Conservation (phyloP, 768 basidiomycete genomes). For the Pleurotus tuoliensis region DNA sequence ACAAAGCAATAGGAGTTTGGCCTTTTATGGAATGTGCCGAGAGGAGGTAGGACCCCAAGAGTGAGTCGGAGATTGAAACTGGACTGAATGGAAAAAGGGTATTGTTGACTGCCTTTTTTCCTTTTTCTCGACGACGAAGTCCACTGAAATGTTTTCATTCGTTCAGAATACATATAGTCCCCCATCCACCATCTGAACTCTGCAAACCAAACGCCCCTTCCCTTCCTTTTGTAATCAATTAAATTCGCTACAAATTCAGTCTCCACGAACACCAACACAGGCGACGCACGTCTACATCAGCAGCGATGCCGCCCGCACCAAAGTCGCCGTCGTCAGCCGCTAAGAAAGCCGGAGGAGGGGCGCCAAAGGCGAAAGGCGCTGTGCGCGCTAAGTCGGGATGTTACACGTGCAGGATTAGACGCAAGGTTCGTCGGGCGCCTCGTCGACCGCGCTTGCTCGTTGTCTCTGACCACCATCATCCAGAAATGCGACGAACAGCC, state of each 20-base stretch:
- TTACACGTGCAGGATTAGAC: conserved; percentile 82
- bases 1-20: background rate
- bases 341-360: conserved; percentile 43
- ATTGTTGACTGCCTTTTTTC: background rate
- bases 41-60: background rate
- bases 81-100: background rate
- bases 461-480: conserved; percentile 13
- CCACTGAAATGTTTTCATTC: background rate
- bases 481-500: conserved; percentile 86
- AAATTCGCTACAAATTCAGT: too few relatives aligned
- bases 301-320: conserved; percentile 34
- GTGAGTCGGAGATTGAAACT: background rate
- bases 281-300: too few relatives aligned
- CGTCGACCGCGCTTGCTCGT: conserved; percentile 9
- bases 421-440: conserved; percentile 54
- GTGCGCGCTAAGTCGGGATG: conserved; percentile 86
- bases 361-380: conserved; percentile 75
- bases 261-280: too few relatives aligned
- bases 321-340: conserved; percentile 32
- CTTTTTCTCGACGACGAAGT: background rate
- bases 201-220: conserved; percentile 4
- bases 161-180: background rate
- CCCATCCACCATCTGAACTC: conserved; percentile 11
- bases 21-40: background rate
- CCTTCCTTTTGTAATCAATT: conserved; percentile 2